Percentiles rank a stretch among this genome's conserved stretches.
phyloP scores from a whole-genome alignment of 1,139 yeast species.

The Candida freyschussii region DNA sequence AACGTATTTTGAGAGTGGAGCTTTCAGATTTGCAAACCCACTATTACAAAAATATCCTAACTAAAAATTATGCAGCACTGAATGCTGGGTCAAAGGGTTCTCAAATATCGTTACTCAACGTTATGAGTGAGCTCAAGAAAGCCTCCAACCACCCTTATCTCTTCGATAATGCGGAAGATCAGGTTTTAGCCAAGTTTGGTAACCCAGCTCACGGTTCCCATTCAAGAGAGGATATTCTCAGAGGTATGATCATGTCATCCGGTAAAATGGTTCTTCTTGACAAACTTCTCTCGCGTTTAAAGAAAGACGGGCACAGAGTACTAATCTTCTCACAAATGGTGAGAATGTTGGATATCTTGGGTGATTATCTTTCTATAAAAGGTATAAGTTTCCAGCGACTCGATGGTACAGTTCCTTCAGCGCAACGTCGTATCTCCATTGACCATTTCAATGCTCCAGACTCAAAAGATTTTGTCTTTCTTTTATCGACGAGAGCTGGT shows the following conservation, averaged over 20 bases:
- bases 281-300: constrained; percentile 75
- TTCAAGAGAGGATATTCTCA: constrained; percentile 72
- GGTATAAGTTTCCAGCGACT: constrained; percentile 90
- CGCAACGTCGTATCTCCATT: constrained; percentile 88
- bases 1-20: constrained; percentile 91
- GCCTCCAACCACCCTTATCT: constrained; percentile 96
- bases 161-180: constrained; percentile 89
- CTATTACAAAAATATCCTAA: constrained; percentile 87
- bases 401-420: constrained; percentile 95
- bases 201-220: constrained; percentile 38
- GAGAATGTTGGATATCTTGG: constrained; percentile 88
- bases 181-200: constrained; percentile 60
- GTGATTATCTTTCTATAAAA: constrained; percentile 85
- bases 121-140: constrained; percentile 93
- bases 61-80: constrained; percentile 86
- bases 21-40: constrained; percentile 92
- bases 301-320: constrained; percentile 93
- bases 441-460: constrained; percentile 96
- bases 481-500: constrained; percentile 95
- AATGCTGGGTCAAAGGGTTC: constrained; percentile 79
- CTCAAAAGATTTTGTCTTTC: constrained; percentile 86
- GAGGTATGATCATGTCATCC: constrained; percentile 94
- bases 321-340: constrained; percentile 97
- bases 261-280: constrained; percentile 97
- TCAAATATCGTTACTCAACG: constrained; percentile 79